Evolutionary conservation across 345 rosid genomes (phyloP), one percentile per base, ranked within the genome.

Genomic region (Bretschneidera sinensis): DNA sequence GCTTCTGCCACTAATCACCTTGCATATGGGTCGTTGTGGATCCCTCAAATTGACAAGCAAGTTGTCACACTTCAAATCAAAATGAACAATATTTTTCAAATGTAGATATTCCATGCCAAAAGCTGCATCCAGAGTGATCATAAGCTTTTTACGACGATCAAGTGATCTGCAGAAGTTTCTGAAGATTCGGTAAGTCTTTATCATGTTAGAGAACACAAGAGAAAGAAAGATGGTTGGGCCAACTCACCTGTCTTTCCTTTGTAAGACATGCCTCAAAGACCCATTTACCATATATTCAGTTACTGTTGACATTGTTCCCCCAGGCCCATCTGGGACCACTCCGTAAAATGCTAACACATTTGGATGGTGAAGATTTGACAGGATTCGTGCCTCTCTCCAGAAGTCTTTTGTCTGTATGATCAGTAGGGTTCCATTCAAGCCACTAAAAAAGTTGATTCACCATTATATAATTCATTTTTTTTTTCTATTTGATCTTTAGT

Each of bases 51-150:
- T 92, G 64, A 92, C 92, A 18, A 89, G 88, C 71, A 92, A 72
- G 69, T 92, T 89, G 60, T 92, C 98, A n/a, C 95, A 89, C 76
- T 92, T 92, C 81, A 92, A 81, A 78, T 92, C 98, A 62, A 92
- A 92, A 72, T 92, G 98, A 57, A 92, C 96, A 23, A 89, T 85
- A 54, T 82, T 81, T 67, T 87, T 85, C 74, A 82, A 48, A 79
- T 92, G 97, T 60, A 92, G 68, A 73, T 92, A 92, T 80, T 92
- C 98, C 97, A 92, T 92, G 64, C 98, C 98, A 72, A 87, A 83
- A 59, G 97, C 98, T 48, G 97, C 92, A 73, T 92, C 98, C 70
- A 87, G 69, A 39, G 92, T 81, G 35, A 92, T 70, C 65, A 81
- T 76, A 55, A 92, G 82, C 86, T 74, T 89, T 67, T 76, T 85